Evolutionary conservation across 2,329 filamentous ascomycete genomes (phyloP).

Genomic region (Tricladium varicosporioides): DNA sequence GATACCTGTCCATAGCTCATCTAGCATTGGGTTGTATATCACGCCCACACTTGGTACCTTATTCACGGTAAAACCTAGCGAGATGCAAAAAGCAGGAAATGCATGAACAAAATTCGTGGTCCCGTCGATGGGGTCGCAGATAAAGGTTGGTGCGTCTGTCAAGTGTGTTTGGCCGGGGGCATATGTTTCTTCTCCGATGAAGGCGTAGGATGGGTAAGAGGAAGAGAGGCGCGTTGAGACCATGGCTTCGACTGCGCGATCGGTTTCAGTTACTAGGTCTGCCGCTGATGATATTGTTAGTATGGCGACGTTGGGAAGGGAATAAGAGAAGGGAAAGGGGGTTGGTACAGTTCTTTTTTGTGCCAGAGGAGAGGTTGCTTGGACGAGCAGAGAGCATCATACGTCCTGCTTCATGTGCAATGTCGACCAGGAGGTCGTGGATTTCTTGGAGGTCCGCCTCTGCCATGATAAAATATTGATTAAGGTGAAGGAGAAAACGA

Average conservation of each 20-base stretch:
- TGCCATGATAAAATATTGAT: conserved; percentile 41
- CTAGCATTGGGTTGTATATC: conserved; percentile 76
- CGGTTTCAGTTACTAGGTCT: conserved; percentile 67
- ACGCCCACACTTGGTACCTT: conserved; percentile 66
- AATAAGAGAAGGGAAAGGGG: conserved; percentile 7
- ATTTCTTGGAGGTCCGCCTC: conserved; percentile 59
- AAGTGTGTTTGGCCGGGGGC: conserved; percentile 60
- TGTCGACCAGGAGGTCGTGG: conserved; percentile 56
- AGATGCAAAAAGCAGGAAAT: conserved; percentile 73
- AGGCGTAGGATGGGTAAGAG: conserved; percentile 56
- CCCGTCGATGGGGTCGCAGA: conserved; percentile 81
- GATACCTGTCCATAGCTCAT: conserved; percentile 67
- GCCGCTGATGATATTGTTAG: conserved; percentile 46
- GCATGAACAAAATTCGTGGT: conserved; percentile 80
- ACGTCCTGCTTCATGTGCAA: conserved; percentile 62
- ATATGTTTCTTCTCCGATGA: conserved; percentile 78
- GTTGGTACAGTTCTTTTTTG: conserved; percentile 59
- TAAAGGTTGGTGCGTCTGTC: conserved; percentile 68
- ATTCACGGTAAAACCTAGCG: conserved; percentile 67
- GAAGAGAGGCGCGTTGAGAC: conserved; percentile 51
- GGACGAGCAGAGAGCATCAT: conserved; percentile 64
- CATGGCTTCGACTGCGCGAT: conserved; percentile 63
- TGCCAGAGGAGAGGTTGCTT: conserved; percentile 53
- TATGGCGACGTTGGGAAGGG: conserved; percentile 8
- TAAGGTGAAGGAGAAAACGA: too few relatives aligned